Base-by-base conservation (phyloP, 306 rosid genomes). In the Acacia crassicarpa region DNA sequence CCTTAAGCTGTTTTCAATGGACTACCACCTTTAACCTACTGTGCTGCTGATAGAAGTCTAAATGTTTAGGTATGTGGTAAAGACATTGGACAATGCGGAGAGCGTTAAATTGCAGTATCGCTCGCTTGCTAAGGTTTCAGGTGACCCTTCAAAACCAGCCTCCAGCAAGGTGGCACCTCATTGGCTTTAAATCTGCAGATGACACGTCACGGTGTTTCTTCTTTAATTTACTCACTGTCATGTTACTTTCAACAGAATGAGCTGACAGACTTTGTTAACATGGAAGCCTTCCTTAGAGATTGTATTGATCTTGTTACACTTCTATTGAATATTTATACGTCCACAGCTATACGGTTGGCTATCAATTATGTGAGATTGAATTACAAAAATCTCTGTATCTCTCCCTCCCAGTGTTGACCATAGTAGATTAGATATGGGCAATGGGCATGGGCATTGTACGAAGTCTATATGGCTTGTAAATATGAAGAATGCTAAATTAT, bases 21-120 rank as follows among this genome's bases (percentile, higher is more conserved):
- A 74, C 9, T n/a, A 20, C 12, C 35, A 20, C 12, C 35, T 62
- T 44, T 78, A 46, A 70, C 48, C 65, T 72, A 3, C 20, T 74
- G 33, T 65, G 63, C 30, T 67, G 23, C 76, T 86, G 66, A 79
- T 73, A 30, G 66, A 45, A 63, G 77, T 78, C 74, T 74, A 7
- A 22, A 20, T 79, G 9, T 54, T 23, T 85, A 96, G 99, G 99
- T 96, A 92, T 84, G 99, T 96, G 77, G 99, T 96, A 75, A 96
- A 96, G 93, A 96, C 99, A 53, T 68, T 93, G 91, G 99, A 96
- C 93, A 96, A 92, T 56, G 99, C 99, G 40, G 99, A 96, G 91
- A 96, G 99, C 78, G 99, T 96, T 30, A 96, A 96, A 81, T 88
- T 96, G 89, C 99, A 96, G 89, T 93, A 93, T 85, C 97, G 99